Evolutionary conservation across 169 alveolate species (phyloP), one percentile per base, ranked within the genome.

Genomic region (Cryptosporidium canis): DNA sequence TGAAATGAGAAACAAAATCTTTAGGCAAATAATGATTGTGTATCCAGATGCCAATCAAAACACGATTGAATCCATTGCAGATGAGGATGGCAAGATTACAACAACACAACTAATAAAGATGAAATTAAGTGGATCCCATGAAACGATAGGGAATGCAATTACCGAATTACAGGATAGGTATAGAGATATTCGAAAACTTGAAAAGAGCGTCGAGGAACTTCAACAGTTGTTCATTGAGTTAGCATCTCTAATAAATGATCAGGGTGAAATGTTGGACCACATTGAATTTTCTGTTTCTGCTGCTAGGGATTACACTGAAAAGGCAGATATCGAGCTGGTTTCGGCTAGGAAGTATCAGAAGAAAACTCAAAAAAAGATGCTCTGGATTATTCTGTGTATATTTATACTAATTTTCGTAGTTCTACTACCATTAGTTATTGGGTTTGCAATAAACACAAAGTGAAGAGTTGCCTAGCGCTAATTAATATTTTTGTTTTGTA

Each of bases 221-320:
- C 95, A 94, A 77, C 95, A 93, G 58, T 90, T 94, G 93, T 93
- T 94, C 91, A 92, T 92, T 51, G 96, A 94, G 68, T 91, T 94
- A 48, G 96, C 96, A 44, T 94, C 94, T 48, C 90, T 94, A 29
- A 95, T 93, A 48, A 87, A 91, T 67, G 92, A 90, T 71, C 96
- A 94, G 83, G 96, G 96, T 8, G 96, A 94, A 67, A 90, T 94
- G 90, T 83, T 94, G 51, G 96, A 94, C 85, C 95, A 94, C 63
- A 93, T 94, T 7, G 95, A 92, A 65, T 82, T 84, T 56, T 91
- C 92, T 70, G 93, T 94, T 12, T 53, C 92, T 47, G 90, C 72
- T 85, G 95, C 95, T 12, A 93, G 70, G 14, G 95, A 92, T 18
- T 92, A 92, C 87, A 92, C 95, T n/a, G 95, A 92, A 67, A 90